Evolutionary conservation across 371 early-diverging fungal species (phyloP), one percentile per base, ranked within the genome.

Genomic region (Mucor irregularis): DNA sequence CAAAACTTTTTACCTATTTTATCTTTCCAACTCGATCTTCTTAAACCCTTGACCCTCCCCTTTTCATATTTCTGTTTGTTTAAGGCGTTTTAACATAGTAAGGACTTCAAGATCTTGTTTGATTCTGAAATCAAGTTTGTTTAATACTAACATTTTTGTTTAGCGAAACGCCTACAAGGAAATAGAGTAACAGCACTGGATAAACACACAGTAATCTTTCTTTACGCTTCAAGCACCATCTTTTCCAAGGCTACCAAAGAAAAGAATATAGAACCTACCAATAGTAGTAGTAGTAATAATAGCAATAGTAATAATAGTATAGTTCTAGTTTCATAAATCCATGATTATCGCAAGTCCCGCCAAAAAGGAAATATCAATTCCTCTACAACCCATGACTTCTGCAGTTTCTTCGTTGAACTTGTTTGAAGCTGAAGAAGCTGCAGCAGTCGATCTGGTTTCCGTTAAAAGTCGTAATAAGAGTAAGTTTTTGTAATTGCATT

Each of bases 221-320:
- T 78, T 71, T 78, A 71, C 68, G 70, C 75, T 64, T 78, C 78
- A 61, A 78, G 71, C 71, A 73, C 75, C 69, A 64, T 78, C 71
- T 71, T 74, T 62, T 78, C 78, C 61, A 78, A 78, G 60, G 75
- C 74, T 66, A 74, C 74, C 63, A 78, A 78, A 66, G 71, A 78
- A 70, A 71, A 61, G 60, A 74, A 78, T 69, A 62, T 64, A 58
- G 49, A 59, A 25, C 59, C 58, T 61, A 65, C 53, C 59, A 74
- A 52, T 74, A 74, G 49, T 66, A 72, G 40, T 68, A 70, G 42
- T 59, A 74, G 54, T 74, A 74, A 46, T 66, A 72, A 42, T 68
- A 70, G 42, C 56, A 66, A 42, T 66, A 71, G 53, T 58, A 66
- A 38, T 65, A 60, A 22, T 49, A 48, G 38, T 39, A 52, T 56